These are phyloP conservation scores for Aphanomyces stellatus DNA, from an alignment of 352 stramenopile species.

Conservation along the genomic window DNA sequence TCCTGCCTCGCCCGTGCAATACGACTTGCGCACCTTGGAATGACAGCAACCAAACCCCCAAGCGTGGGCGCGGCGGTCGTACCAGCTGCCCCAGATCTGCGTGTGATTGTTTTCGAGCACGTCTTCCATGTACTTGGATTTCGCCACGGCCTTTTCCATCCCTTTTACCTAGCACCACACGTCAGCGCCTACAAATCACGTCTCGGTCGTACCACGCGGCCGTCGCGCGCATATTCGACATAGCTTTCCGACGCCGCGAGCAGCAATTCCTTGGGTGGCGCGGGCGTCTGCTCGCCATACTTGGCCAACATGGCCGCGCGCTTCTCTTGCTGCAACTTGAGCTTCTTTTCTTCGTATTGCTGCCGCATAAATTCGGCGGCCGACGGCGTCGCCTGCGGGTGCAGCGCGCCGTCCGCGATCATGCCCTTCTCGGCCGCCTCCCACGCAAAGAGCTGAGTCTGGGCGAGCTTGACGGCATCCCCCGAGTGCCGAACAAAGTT, in stretches of 20 bases:
- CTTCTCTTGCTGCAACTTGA: conserved; percentile 58
- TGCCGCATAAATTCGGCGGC: conserved; percentile 95
- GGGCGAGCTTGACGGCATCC: conserved; percentile 88
- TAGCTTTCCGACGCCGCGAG: conserved; percentile 87
- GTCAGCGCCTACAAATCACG: background rate
- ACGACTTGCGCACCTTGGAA: conserved; percentile 91
- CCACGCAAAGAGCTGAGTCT: conserved; percentile 95
- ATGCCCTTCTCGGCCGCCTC: conserved; percentile 88
- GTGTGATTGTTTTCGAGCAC: conserved; percentile 94
- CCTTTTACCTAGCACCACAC: conserved; percentile 37
- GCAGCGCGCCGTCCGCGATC: conserved; percentile 63
- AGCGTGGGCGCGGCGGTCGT: conserved; percentile 86
- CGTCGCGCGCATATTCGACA: conserved; percentile 91
- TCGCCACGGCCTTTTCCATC: conserved; percentile 65
- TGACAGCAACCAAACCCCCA: conserved; percentile 99
- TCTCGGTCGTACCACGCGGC: conserved; percentile 43
- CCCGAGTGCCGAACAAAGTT: conserved; percentile 92
- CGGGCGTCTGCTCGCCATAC: conserved; percentile 93
- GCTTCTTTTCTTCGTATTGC: conserved; percentile 81
- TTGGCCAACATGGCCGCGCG: conserved; percentile 86
- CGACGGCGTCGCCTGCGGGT: conserved; percentile 95
- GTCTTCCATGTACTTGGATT: conserved; percentile 98
- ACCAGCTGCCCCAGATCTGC: conserved; percentile 97
- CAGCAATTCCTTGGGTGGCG: conserved; percentile 63
- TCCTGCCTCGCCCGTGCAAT: conserved; percentile 92